phyloP scores from a whole-genome alignment of 208 protist species.

The Trypanosoma avium region DNA sequence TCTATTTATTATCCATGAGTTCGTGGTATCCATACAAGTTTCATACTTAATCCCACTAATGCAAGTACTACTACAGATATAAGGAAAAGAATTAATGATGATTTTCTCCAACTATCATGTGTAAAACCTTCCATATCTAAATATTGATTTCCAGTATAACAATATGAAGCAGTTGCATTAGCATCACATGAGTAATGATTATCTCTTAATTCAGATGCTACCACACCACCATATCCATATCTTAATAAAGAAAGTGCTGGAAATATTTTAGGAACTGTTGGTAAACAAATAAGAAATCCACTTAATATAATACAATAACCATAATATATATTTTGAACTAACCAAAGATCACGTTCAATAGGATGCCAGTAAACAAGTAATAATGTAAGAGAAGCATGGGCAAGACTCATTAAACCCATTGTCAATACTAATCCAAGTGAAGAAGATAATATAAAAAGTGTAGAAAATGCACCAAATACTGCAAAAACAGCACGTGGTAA shows the following conservation, averaged over 20 bases:
- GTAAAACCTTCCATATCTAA: constrained; percentile 22
- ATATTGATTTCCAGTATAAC: constrained; percentile 30
- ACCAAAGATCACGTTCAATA: constrained; percentile 19
- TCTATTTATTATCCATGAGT: too few species aligned
- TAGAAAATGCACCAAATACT: constrained; percentile 21
- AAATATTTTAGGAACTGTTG: constrained; percentile 32
- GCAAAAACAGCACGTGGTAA: constrained; percentile 33
- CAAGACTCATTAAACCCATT: constrained; percentile 40
- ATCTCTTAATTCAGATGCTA: constrained; percentile 30
- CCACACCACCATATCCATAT: constrained; percentile 42
- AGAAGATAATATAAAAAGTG: constrained; percentile 31
- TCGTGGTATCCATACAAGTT: constrained; percentile 10
- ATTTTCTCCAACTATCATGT: constrained; percentile 17
- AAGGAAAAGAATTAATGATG: constrained; percentile 17
- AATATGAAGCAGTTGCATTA: constrained; percentile 16
- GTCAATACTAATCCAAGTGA: constrained; percentile 25
- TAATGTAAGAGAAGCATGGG: constrained; percentile 36
- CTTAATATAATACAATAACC: constrained; percentile 52
- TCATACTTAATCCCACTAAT: constrained; percentile 17
- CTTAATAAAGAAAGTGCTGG: constrained; percentile 41
- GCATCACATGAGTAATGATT: constrained; percentile 27
- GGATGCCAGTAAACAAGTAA: constrained; percentile 44
- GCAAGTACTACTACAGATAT: constrained; percentile 11
- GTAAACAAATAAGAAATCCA: constrained; percentile 49
- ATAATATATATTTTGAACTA: constrained; percentile 38